phyloP scores from a whole-genome alignment of 148 eudicot genomes.

The Chenopodium suecicum region DNA sequence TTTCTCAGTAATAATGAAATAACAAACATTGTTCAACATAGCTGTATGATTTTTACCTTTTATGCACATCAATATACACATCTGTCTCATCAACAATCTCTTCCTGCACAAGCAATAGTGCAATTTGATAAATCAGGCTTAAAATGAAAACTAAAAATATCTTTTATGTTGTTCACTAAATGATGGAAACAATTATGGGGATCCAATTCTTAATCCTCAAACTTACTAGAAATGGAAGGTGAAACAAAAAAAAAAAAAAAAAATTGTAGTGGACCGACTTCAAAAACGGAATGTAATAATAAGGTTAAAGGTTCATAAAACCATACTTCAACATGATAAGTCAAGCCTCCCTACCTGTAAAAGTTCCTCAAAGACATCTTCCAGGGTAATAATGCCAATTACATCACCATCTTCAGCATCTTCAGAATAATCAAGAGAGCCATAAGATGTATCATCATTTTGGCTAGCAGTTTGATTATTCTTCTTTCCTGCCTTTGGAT shows the following conservation, averaged over 20 bases:
- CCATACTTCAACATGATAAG: neutral
- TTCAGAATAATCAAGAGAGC: conserved; percentile 31
- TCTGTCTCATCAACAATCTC: conserved; percentile 93
- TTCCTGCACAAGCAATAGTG: conserved; percentile 44
- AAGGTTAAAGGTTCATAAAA: neutral
- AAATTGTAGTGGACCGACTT: neutral
- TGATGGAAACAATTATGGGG: neutral
- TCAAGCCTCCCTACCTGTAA: conserved; percentile 54
- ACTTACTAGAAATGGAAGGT: neutral
- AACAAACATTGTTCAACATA: neutral
- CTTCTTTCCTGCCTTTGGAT: conserved; percentile 11
- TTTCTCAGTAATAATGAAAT: neutral
- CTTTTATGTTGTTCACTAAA: neutral
- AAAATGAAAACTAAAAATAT: neutral
- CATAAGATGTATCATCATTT: conserved; percentile 34
- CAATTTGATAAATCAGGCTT: conserved; percentile 21
- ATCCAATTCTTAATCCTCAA: neutral
- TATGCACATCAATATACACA: conserved; percentile 81
- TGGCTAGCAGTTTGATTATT: conserved; percentile 25
- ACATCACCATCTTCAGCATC: conserved; percentile 86
- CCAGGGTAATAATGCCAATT: conserved; percentile 86
- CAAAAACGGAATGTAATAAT: neutral
- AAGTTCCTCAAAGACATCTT: conserved; percentile 96
- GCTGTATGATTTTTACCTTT: conserved; percentile 42
- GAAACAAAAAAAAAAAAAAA: neutral